A percentile compares a stretch with the other conserved stretches of the same genome.
Conservation (phyloP, 2,329 filamentous ascomycete genomes). For the Apiospora hydei region DNA sequence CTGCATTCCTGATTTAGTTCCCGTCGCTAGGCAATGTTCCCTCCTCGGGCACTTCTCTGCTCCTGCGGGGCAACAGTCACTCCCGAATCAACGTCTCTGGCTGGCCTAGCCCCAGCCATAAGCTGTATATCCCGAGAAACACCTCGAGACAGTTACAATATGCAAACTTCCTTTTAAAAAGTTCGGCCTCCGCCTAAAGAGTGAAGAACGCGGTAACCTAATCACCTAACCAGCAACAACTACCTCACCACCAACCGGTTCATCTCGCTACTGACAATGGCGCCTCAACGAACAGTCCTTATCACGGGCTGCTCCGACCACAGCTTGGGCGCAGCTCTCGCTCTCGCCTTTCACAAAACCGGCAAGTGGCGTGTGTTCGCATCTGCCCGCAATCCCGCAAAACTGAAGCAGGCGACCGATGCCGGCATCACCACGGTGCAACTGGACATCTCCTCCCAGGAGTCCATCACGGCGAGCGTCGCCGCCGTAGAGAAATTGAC, state of each 20-base stretch:
- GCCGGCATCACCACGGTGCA: constrained; percentile 5
- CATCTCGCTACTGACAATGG: not conserved
- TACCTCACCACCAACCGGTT: not conserved
- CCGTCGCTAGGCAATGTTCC: too few relatives aligned
- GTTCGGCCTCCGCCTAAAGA: too few relatives aligned
- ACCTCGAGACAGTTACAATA: too few relatives aligned
- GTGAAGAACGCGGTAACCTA: not conserved
- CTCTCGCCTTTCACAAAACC: constrained; percentile 23
- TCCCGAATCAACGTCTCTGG: too few relatives aligned
- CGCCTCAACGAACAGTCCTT: constrained; percentile 20
- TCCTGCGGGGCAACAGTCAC: too few relatives aligned
- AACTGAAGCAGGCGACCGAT: not conserved
- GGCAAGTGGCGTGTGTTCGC: constrained; percentile 25
- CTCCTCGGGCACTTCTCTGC: too few relatives aligned
- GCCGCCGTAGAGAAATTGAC: constrained; percentile 22
- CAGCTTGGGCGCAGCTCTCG: constrained; percentile 24
- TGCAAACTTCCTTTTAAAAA: too few relatives aligned
- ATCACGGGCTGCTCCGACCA: constrained; percentile 24
- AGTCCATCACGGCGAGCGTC: constrained; percentile 9
- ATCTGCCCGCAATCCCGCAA: constrained; percentile 21
- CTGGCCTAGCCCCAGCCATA: too few relatives aligned
- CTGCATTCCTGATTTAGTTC: too few relatives aligned
- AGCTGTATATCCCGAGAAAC: too few relatives aligned
- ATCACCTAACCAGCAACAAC: not conserved
- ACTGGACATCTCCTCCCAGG: constrained; percentile 1